Evolutionary conservation across 2,329 filamentous ascomycete species (phyloP).

Genomic region (Xylariaceae sp.): DNA sequence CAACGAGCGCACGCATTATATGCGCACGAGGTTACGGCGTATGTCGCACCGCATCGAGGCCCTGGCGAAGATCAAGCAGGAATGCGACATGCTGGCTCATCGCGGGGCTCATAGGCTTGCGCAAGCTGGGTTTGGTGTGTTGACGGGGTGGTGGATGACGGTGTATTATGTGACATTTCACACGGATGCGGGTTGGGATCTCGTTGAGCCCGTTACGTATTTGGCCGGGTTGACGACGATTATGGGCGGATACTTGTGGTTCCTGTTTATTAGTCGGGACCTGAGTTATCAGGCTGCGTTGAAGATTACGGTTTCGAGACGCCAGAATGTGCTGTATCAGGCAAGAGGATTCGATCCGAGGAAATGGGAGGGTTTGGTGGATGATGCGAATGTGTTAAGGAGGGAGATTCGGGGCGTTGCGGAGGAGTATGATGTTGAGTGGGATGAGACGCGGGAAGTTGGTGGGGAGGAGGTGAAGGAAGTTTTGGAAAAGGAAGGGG

Average conservation of each 20-base stretch:
- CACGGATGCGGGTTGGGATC: constrained; percentile 81
- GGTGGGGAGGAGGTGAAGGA: constrained; percentile 60
- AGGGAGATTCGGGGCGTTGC: constrained; percentile 76
- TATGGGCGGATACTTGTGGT: constrained; percentile 90
- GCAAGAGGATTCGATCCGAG: constrained; percentile 67
- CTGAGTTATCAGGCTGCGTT: constrained; percentile 81
- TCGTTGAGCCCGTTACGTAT: constrained; percentile 87
- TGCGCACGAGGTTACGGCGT: constrained; percentile 70
- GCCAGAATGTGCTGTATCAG: constrained; percentile 73
- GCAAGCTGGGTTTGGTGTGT: constrained; percentile 67
- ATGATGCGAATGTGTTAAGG: constrained; percentile 72
- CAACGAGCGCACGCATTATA: constrained; percentile 83
- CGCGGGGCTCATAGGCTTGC: constrained; percentile 72
- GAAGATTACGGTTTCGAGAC: constrained; percentile 75
- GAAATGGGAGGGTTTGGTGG: constrained; percentile 72
- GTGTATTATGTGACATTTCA: constrained; percentile 69
- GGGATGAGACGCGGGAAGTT: constrained; percentile 70
- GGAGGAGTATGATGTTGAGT: constrained; percentile 83
- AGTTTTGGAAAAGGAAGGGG: constrained; percentile 50
- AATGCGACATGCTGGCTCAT: constrained; percentile 76
- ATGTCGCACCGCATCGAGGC: constrained; percentile 62
- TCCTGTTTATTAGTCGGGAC: constrained; percentile 86
- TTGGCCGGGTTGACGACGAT: constrained; percentile 79
- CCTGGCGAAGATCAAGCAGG: constrained; percentile 68
- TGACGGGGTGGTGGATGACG: constrained; percentile 73